Evolutionary conservation across 495 filamentous ascomycete species (phyloP), one percentile per base, ranked within the genome.

Genomic region (Talaromyces liani): DNA sequence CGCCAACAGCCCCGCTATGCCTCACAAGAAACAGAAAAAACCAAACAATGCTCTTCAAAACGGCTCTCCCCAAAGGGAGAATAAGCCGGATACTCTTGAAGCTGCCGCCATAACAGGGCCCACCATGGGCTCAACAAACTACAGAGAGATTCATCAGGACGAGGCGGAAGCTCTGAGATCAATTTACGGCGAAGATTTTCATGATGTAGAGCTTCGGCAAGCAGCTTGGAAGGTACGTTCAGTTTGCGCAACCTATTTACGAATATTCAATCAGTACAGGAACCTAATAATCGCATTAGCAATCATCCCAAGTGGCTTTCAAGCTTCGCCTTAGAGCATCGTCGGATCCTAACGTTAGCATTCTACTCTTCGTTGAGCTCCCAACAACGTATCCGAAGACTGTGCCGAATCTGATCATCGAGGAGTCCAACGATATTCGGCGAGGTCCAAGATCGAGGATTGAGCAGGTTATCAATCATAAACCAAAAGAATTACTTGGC

Each of bases 301-400:
- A 91, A 85, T 85, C 89, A 3, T 81, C 83, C 51, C 89, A 95
- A 69, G 85, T 89, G 31, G 81, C 84, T 0, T 95, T 98, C 68
- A 88, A 89, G 66, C 86, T 98, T 60, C 83, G 80, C 59, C 76
- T 97, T 33, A 90, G 86, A 68, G 82, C 91, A 9, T 82, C 82
- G 24, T 85, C 86, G 2, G 88, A 93, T 61, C 80, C 86, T 33
- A 85, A 90, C 9, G 78, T 87, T 31, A 75, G 75, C 16, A 75
- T 91, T 9, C 84, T 82, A 1, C 73, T 96, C 20, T 73, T 77
- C 27, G 89, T 94, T 39, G 86, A 88, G 34, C 71, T 98, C 27
- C 92, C 91, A 10, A 88, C 93, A 12, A 97, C 94, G 0, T 98
- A 98, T 73, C 95, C 95, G 7, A 97, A 93, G 73, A 89, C 91